Evolutionary conservation across 305 asterid species (phyloP).

Genomic region (Solanum hybrid): DNA sequence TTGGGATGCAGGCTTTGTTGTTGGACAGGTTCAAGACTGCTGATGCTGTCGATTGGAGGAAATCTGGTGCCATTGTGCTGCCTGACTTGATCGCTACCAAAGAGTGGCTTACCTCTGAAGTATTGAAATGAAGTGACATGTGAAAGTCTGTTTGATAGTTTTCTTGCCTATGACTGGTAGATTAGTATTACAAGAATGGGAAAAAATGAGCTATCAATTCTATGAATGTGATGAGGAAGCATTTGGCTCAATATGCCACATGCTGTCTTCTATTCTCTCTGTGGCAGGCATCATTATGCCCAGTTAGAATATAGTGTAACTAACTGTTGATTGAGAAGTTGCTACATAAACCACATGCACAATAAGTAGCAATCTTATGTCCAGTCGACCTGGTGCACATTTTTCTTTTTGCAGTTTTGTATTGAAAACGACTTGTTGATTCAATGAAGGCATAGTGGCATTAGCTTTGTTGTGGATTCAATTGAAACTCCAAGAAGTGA

Average conservation of each 20-base stretch:
- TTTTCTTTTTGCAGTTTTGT: background rate
- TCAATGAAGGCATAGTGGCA: background rate
- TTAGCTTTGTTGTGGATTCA: background rate
- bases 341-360: background rate
- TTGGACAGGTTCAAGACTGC: constrained; percentile 68
- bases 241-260: background rate
- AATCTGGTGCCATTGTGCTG: constrained; percentile 74
- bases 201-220: background rate
- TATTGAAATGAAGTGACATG: constrained; percentile 3
- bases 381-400: background rate
- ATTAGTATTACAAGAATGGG: background rate
- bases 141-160: background rate
- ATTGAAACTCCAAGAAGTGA: background rate
- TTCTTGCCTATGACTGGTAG: background rate
- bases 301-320: background rate
- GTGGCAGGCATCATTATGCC: background rate
- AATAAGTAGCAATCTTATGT: background rate
- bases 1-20: constrained; percentile 81
- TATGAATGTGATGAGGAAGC: background rate
- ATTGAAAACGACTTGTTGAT: background rate
- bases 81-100: constrained; percentile 67
- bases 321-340: background rate
- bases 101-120: constrained; percentile 57
- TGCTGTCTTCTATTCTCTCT: background rate
- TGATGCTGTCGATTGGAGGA: constrained; percentile 72